phyloP scores from a whole-genome alignment of 2,329 filamentous ascomycete species.

The Sarocladium strictum region DNA sequence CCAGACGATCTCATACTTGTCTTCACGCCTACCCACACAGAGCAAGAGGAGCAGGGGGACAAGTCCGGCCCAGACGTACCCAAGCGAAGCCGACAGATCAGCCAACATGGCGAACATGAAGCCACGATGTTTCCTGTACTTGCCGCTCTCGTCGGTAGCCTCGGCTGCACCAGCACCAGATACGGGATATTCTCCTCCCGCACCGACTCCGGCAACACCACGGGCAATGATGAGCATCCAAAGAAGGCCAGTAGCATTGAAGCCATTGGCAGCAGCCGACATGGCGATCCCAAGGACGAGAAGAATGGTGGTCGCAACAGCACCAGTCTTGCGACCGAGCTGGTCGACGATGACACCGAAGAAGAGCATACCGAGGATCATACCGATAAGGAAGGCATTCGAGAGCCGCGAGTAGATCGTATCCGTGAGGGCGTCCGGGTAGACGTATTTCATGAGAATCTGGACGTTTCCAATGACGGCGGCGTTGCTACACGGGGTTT shows the following conservation, averaged over 20 bases:
- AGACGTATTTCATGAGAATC: constrained; percentile 32
- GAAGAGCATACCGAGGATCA: constrained; percentile 49
- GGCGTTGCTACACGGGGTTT: constrained; percentile 26
- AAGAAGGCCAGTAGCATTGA: constrained; percentile 32
- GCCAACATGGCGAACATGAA: constrained; percentile 52
- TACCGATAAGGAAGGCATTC: constrained; percentile 50
- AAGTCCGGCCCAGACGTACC: constrained; percentile 43
- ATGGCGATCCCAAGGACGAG: constrained; percentile 40
- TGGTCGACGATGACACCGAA: constrained; percentile 45
- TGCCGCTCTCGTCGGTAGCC: constrained; percentile 42
- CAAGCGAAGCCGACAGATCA: constrained; percentile 43
- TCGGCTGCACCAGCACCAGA: constrained; percentile 44
- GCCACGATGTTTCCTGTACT: constrained; percentile 40
- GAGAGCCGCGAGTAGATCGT: constrained; percentile 44
- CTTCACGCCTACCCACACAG: constrained; percentile 37
- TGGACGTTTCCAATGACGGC: constrained; percentile 39
- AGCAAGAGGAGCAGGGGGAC: constrained; percentile 45
- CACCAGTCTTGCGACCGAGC: constrained; percentile 42
- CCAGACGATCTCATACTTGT: constrained; percentile 41
- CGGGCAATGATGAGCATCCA: constrained; percentile 43
- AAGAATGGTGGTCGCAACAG: constrained; percentile 39
- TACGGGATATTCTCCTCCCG: constrained; percentile 48
- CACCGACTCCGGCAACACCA: constrained; percentile 35
- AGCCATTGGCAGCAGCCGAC: constrained; percentile 38
- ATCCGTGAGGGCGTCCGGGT: constrained; percentile 34